These are phyloP conservation scores for Colletotrichum cereale DNA, from an alignment of 2,329 filamentous ascomycete genomes.

Conservation along the genomic window DNA sequence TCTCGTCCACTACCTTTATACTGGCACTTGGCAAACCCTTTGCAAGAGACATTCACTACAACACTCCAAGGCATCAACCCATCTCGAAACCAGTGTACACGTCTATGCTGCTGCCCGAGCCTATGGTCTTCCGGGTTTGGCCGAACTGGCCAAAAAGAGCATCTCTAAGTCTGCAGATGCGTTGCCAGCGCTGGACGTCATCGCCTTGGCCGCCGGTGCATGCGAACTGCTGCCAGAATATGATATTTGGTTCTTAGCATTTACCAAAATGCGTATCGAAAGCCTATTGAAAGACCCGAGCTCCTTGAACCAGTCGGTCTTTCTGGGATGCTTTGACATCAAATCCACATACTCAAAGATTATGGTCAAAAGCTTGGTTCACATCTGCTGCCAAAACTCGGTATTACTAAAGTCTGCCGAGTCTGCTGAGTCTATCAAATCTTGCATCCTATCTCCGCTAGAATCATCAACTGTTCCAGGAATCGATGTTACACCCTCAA, in stretches of 20 bases:
- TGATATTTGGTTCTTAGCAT: neutral
- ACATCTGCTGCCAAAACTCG: neutral
- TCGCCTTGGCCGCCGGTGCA: neutral
- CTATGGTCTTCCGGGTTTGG: neutral
- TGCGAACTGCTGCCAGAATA: neutral
- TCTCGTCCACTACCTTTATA: no score
- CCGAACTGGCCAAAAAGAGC: neutral
- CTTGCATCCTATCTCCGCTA: neutral
- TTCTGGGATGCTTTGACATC: neutral
- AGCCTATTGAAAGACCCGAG: neutral
- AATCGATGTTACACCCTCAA: neutral
- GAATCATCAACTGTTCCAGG: neutral
- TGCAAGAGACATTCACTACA: neutral
- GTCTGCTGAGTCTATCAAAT: no score
- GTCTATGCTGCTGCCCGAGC: neutral
- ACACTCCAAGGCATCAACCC: neutral
- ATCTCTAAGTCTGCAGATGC: neutral
- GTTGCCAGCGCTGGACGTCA: neutral
- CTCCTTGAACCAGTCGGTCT: neutral
- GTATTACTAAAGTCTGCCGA: neutral
- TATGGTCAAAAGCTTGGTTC: neutral
- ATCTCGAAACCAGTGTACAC: neutral
- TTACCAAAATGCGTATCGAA: neutral
- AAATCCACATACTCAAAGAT: neutral
- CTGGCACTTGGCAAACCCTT: slow-evolving; percentile 14